Conservation (phyloP, 1,284 basidiomycete species). For the Cryptococcus hybrid region DNA sequence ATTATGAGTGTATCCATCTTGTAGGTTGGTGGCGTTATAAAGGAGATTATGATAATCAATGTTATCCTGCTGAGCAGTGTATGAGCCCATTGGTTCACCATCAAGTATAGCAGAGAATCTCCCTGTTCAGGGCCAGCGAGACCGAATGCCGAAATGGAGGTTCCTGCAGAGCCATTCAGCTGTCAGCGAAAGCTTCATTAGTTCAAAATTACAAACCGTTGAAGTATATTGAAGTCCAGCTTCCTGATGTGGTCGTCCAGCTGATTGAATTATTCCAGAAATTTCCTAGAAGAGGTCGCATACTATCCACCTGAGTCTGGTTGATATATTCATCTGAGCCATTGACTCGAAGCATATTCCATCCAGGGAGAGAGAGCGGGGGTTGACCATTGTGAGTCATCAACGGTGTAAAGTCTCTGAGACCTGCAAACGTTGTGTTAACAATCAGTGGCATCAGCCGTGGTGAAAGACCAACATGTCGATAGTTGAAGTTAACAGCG, state of each 20-base stretch:
- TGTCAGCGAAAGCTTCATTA: not conserved
- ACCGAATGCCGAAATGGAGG: constrained; percentile 30
- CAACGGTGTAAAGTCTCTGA: constrained; percentile 27
- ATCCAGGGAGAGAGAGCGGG: constrained; percentile 21
- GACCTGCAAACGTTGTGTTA: not conserved
- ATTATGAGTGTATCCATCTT: constrained; percentile 14
- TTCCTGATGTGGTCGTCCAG: constrained; percentile 23
- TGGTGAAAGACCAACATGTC: too few species aligned
- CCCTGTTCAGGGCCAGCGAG: constrained; percentile 21
- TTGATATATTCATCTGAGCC: constrained; percentile 26
- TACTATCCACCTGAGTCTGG: constrained; percentile 13
- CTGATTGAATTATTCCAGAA: constrained; percentile 28
- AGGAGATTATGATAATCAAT: constrained; percentile 19
- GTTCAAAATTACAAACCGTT: constrained; percentile 15
- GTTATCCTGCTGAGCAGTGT: constrained; percentile 7
- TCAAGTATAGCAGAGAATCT: constrained; percentile 17
- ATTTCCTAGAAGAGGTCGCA: constrained; percentile 18
- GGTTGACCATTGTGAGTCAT: constrained; percentile 35
- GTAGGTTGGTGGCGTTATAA: constrained; percentile 18
- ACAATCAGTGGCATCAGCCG: too few species aligned
- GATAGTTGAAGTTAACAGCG: too few species aligned
- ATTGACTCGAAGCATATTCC: constrained; percentile 34
- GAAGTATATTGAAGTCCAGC: constrained; percentile 21
- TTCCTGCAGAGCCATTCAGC: constrained; percentile 13
- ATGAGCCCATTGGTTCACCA: constrained; percentile 10